Evolutionary conservation across 192 early-diverging fungal genomes (phyloP).

Genomic region (Coemansia sp.): DNA sequence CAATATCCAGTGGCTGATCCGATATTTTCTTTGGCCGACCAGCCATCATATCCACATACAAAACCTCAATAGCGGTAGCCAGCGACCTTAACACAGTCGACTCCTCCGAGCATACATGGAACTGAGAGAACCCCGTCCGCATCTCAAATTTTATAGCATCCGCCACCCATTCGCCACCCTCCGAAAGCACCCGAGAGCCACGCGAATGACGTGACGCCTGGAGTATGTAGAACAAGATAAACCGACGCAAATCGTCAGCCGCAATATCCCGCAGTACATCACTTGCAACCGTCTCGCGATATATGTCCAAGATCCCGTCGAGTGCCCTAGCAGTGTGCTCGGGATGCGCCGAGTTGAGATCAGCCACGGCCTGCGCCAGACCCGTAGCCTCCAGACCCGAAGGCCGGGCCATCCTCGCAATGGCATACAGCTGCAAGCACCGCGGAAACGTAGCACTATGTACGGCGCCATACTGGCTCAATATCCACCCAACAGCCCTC

Average conservation of each 20-base stretch:
- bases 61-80: slow-evolving; percentile 23
- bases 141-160: slow-evolving; percentile 41
- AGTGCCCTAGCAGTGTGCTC: slow-evolving; percentile 20
- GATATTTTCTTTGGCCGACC: slow-evolving; percentile 23
- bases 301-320: slow-evolving; percentile 19
- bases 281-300: slow-evolving; percentile 17
- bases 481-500: slow-evolving; percentile 39
- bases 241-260: slow-evolving; percentile 34
- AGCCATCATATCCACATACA: slow-evolving; percentile 28
- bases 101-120: slow-evolving; percentile 24
- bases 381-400: slow-evolving; percentile 16
- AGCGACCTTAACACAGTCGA: slow-evolving; percentile 16
- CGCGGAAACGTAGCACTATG: slow-evolving; percentile 26
- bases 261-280: neutral
- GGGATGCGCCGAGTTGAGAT: slow-evolving; percentile 20
- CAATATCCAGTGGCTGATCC: slow-evolving; percentile 36
- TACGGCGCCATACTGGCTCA: slow-evolving; percentile 35
- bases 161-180: slow-evolving; percentile 26
- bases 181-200: neutral
- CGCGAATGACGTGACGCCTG: slow-evolving; percentile 11
- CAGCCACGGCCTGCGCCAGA: slow-evolving; percentile 29
- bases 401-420: slow-evolving; percentile 20
- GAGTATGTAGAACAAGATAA: slow-evolving; percentile 40
- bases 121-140: slow-evolving; percentile 41
- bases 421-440: slow-evolving; percentile 37